phyloP scores from a whole-genome alignment of 805 yeast species.

The Kockiozyma suomiensis region DNA sequence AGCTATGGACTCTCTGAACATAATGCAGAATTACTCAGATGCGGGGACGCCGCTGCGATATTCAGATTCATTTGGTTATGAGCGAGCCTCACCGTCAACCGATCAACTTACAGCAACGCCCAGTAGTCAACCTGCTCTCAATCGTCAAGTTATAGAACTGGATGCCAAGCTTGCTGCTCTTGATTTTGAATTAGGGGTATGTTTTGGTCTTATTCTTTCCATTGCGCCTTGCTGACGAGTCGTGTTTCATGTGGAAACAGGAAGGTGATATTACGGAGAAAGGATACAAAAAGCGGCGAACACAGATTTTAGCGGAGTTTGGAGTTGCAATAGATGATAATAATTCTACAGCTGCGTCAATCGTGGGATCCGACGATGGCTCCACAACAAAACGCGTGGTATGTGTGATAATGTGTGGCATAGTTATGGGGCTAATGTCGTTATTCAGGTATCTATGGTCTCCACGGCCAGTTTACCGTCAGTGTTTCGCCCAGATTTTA shows the following conservation, averaged over 20 bases:
- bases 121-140: neutral
- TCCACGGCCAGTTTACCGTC: neutral
- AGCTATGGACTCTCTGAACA: neutral
- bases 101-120: neutral
- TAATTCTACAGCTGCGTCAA: neutral
- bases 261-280: conserved; percentile 76
- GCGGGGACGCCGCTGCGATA: neutral
- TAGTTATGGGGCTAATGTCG: neutral
- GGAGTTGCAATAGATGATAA: conserved; percentile 5
- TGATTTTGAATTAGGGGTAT: conserved; percentile 19
- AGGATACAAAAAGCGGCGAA: conserved; percentile 66
- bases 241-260: conserved; percentile 19
- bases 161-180: conserved; percentile 15
- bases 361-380: conserved; percentile 3
- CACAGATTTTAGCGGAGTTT: conserved; percentile 18
- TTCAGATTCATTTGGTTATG: neutral
- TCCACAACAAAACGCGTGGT: neutral
- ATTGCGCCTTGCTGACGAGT: neutral
- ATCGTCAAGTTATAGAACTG: conserved; percentile 12
- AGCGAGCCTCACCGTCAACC: neutral
- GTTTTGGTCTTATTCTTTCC: neutral
- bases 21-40: neutral
- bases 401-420: neutral
- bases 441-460: neutral
- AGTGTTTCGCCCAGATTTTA: conserved; percentile 1